A percentile compares a stretch with the other conserved stretches of the same genome.
Evolutionary conservation across 805 yeast species (phyloP).

Genomic region (Debaryomyces maramus): DNA sequence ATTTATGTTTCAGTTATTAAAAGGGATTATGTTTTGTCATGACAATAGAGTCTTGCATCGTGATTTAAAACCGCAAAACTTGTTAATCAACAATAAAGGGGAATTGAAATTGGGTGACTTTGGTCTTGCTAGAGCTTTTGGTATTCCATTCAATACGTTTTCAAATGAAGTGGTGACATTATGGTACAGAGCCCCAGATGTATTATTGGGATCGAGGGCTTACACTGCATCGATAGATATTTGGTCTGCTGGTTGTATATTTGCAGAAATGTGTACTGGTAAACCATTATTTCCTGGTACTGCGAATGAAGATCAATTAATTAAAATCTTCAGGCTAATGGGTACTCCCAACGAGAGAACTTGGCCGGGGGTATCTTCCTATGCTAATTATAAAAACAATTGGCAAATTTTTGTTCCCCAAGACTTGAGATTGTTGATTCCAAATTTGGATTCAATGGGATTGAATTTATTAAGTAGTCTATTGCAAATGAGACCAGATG

Average conservation of each 20-base stretch:
- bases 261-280: slow-evolving; percentile 99
- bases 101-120: slow-evolving; percentile 93
- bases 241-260: slow-evolving; percentile 98
- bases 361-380: slow-evolving; percentile 94
- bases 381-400: slow-evolving; percentile 82
- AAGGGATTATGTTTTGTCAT: slow-evolving; percentile 86
- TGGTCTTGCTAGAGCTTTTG: slow-evolving; percentile 96
- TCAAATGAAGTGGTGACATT: slow-evolving; percentile 96
- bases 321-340: slow-evolving; percentile 87
- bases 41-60: slow-evolving; percentile 82
- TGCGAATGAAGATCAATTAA: slow-evolving; percentile 92
- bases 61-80: slow-evolving; percentile 92
- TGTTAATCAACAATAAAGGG: slow-evolving; percentile 85
- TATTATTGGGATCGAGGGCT: slow-evolving; percentile 88
- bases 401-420: slow-evolving; percentile 88
- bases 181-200: slow-evolving; percentile 99
- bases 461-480: slow-evolving; percentile 61
- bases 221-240: slow-evolving; percentile 96
- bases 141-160: slow-evolving; percentile 95
- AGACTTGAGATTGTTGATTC: slow-evolving; percentile 69
- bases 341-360: slow-evolving; percentile 96
- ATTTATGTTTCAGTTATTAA: slow-evolving; percentile 90
- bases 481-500: slow-evolving; percentile 62
- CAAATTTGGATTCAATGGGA: slow-evolving; percentile 69
- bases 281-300: slow-evolving; percentile 95